Conservation (phyloP, 345 rosid species). For the Durio zibethinus region DNA sequence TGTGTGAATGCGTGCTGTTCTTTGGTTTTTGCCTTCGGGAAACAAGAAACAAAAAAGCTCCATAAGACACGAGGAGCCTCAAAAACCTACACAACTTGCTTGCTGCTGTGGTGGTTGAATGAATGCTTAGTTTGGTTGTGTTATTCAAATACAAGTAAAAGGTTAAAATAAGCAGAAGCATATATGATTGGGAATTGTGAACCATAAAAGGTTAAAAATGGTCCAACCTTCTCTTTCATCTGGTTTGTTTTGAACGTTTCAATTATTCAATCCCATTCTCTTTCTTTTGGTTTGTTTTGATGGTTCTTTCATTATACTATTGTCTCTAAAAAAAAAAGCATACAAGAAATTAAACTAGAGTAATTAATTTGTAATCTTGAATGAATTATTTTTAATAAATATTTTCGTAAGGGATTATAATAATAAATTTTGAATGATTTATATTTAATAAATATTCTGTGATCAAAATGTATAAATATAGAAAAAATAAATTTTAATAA, state of each 20-base stretch:
- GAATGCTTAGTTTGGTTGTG: neutral
- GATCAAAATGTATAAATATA: no score
- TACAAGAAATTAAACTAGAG: no score
- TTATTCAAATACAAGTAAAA: neutral
- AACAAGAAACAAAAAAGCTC: neutral
- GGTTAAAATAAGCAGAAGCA: constrained; percentile 2
- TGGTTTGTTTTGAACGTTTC: neutral
- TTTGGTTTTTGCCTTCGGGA: neutral
- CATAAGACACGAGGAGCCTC: neutral
- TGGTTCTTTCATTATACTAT: no score
- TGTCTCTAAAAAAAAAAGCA: no score
- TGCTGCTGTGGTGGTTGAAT: neutral
- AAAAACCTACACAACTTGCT: neutral
- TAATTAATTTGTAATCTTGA: no score
- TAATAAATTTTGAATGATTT: no score
- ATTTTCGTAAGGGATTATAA: no score
- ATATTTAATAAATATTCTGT: no score
- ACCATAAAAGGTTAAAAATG: constrained; percentile 10
- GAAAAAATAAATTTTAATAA: no score
- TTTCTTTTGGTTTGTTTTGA: no score
- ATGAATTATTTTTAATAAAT: no score
- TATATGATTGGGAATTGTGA: constrained; percentile 26
- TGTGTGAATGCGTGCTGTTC: constrained; percentile 32
- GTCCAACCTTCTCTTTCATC: neutral
- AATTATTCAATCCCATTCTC: neutral